Conservation (phyloP, 1,284 basidiomycete species). For the Irpex lacteus region DNA sequence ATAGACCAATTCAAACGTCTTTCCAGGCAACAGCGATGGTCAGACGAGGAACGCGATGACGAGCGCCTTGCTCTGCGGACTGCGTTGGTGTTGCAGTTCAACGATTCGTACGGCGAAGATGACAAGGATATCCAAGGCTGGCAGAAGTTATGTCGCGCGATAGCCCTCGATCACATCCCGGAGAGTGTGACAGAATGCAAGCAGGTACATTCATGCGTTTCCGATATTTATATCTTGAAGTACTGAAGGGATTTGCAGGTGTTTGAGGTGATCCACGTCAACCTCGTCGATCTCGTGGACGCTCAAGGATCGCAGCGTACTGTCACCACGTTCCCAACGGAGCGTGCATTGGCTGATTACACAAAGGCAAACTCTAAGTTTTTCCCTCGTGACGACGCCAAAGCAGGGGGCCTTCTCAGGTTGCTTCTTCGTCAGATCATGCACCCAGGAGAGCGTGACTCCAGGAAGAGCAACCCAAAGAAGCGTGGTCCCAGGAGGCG, state of each 20-base stretch:
- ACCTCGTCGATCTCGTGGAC: not conserved
- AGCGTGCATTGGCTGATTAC: not conserved
- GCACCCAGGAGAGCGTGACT: not conserved
- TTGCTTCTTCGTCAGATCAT: slow-evolving; percentile 14
- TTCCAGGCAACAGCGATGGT: not conserved
- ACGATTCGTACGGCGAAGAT: slow-evolving; percentile 31
- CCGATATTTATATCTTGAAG: not conserved
- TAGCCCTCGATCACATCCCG: slow-evolving; percentile 17
- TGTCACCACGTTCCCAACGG: not conserved
- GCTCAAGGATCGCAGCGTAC: not conserved
- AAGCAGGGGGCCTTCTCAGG: slow-evolving; percentile 36
- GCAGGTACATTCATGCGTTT: not conserved
- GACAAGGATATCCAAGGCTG: slow-evolving; percentile 28
- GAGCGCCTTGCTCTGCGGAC: slow-evolving; percentile 10
- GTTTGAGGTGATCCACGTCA: not conserved
- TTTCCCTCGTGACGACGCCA: slow-evolving; percentile 32
- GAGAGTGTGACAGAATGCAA: slow-evolving; percentile 1
- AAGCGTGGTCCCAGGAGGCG: too few relatives aligned
- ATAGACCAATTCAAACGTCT: not conserved
- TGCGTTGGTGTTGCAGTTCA: slow-evolving; percentile 35
- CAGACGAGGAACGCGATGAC: not conserved
- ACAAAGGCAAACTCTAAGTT: slow-evolving; percentile 2
- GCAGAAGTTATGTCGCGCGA: slow-evolving; percentile 28
- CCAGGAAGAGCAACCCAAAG: too few relatives aligned
- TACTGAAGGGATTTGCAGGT: not conserved